Evolutionary conservation across 163 green algal species (phyloP).

Genomic region (Chlorella variabilis): DNA sequence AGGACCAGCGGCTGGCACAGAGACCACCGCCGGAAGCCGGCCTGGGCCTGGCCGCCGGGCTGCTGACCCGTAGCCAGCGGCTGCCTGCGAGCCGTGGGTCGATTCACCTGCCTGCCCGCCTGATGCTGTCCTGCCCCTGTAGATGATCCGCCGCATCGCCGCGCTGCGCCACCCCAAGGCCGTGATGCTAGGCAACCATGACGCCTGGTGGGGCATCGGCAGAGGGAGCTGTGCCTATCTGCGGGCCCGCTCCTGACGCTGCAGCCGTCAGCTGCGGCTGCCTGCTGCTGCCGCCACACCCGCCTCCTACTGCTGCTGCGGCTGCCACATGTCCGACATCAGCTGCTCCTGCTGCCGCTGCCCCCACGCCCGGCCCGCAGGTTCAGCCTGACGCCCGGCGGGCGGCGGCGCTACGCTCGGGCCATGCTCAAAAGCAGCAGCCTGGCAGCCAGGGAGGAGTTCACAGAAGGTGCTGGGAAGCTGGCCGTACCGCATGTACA

Average conservation of each 20-base stretch:
- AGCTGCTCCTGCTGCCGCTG: too few species aligned
- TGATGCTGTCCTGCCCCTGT: neutral
- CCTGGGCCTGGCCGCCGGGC: too few species aligned
- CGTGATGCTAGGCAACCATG: constrained; percentile 83
- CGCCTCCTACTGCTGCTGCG: too few species aligned
- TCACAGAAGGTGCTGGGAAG: neutral
- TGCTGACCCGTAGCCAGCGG: too few species aligned
- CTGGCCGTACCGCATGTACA: neutral
- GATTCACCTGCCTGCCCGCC: too few species aligned
- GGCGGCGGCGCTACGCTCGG: constrained; percentile 1
- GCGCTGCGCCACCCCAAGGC: constrained; percentile 53
- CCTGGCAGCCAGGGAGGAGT: constrained; percentile 10
- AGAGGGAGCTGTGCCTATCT: neutral
- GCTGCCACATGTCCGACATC: too few species aligned
- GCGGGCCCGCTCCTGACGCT: too few species aligned
- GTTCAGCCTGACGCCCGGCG: constrained; percentile 40
- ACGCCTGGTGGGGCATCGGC: constrained; percentile 63
- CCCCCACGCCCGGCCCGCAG: neutral
- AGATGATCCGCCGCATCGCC: constrained; percentile 53
- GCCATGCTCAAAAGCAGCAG: constrained; percentile 1
- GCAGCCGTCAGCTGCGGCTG: too few species aligned
- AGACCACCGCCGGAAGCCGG: too few species aligned
- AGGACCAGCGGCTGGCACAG: too few species aligned
- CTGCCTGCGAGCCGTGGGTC: too few species aligned
- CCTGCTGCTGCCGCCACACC: too few species aligned